These are phyloP conservation scores for Talaromyces sp. DNA, from an alignment of 2,329 filamentous ascomycete genomes.

Conservation along the genomic window DNA sequence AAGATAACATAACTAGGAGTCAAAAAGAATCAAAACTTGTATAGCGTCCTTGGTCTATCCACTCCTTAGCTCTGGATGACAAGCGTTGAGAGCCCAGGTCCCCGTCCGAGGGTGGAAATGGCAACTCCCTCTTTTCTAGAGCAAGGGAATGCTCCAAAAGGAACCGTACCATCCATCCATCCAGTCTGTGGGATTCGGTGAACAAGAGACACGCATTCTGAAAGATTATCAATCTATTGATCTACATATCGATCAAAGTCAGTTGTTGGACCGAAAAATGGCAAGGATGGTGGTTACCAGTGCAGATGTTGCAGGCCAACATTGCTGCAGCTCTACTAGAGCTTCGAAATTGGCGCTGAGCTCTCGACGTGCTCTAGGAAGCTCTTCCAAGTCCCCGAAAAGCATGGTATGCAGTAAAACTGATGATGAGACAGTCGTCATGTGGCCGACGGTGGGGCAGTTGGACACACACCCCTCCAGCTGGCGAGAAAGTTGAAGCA, in stretches of 20 bases:
- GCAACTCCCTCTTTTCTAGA: not conserved
- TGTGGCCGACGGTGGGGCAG: not conserved
- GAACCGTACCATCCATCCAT: slow-evolving; percentile 7
- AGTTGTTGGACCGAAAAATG: not conserved
- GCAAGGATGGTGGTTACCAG: not conserved
- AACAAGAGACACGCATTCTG: not conserved
- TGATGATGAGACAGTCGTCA: not conserved
- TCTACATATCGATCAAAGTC: not conserved
- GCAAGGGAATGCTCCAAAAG: not conserved
- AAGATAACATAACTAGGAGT: too few species aligned
- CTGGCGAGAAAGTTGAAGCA: not conserved
- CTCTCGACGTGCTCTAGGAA: not conserved
- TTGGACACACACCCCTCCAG: not conserved
- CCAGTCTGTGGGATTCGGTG: slow-evolving; percentile 1
- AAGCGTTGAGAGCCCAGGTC: not conserved
- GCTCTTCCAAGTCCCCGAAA: not conserved
- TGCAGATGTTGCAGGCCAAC: not conserved
- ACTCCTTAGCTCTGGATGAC: not conserved
- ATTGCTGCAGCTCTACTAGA: not conserved
- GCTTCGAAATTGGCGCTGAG: slow-evolving; percentile 1
- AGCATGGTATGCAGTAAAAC: not conserved
- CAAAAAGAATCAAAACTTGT: not conserved
- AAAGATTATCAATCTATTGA: slow-evolving; percentile 1
- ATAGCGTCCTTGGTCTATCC: not conserved
- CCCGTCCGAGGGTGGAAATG: not conserved